A percentile compares a stretch with the other conserved stretches of the same genome.
Evolutionary conservation across 768 basidiomycete genomes (phyloP).

Genomic region (Phallus indusiatus): DNA sequence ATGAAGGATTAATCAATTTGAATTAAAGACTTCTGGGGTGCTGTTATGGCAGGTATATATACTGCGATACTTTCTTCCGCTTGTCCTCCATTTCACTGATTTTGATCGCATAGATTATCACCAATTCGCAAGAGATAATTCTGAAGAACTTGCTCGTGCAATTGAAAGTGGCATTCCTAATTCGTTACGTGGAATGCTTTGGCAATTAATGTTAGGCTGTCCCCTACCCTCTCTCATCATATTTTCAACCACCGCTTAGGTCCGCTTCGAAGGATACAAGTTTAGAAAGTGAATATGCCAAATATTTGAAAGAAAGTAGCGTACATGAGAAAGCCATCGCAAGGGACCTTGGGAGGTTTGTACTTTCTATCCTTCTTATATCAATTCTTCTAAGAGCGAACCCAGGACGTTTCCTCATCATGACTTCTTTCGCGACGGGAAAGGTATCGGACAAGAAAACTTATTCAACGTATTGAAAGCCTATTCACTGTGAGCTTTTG

Average conservation of each 20-base stretch:
- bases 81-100: constrained; percentile 4
- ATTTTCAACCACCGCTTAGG: constrained; percentile 31
- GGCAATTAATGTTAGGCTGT: constrained; percentile 76
- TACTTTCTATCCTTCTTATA: not conserved
- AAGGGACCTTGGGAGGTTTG: constrained; percentile 78
- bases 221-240: constrained; percentile 2
- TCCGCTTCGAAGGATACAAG: constrained; percentile 88
- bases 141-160: constrained; percentile 74
- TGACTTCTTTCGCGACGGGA: constrained; percentile 88
- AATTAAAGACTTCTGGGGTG: constrained; percentile 82
- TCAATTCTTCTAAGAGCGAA: constrained; percentile 5
- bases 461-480: constrained; percentile 97
- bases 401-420: constrained; percentile 92
- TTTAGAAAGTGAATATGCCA: constrained; percentile 75
- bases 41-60: constrained; percentile 70
- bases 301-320: constrained; percentile 73
- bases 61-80: not conserved
- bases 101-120: constrained; percentile 60
- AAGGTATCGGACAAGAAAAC: constrained; percentile 94
- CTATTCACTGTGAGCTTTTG: constrained; percentile 68
- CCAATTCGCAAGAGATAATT: constrained; percentile 66
- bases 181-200: constrained; percentile 87
- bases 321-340: constrained; percentile 90
- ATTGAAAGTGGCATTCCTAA: constrained; percentile 90
- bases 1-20: constrained; percentile 1